Evolutionary conservation across 202 grass and related monocot species (phyloP).

Genomic region (Zoysia matrella): DNA sequence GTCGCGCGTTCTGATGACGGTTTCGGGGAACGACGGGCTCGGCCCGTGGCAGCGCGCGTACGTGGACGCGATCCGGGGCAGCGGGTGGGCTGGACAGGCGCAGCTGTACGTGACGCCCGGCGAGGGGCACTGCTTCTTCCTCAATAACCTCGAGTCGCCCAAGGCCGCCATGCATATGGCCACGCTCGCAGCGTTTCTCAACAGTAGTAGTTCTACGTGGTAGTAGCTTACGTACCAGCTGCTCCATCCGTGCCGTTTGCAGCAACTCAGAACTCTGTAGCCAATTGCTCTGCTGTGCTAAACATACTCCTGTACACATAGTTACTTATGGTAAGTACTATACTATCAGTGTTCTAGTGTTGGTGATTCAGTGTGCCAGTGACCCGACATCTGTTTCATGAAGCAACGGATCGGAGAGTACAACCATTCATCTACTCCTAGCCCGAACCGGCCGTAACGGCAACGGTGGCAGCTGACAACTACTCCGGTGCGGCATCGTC

Average conservation of each 20-base stretch:
- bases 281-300: not conserved
- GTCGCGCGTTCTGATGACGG: slow-evolving; percentile 63
- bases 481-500: not conserved
- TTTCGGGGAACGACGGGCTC: slow-evolving; percentile 55
- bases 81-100: slow-evolving; percentile 59
- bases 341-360: not conserved
- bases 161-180: slow-evolving; percentile 66
- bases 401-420: not conserved
- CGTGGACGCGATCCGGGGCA: slow-evolving; percentile 53
- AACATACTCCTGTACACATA: not conserved
- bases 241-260: not conserved
- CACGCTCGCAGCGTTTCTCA: slow-evolving; percentile 57
- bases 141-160: slow-evolving; percentile 44
- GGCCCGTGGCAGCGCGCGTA: slow-evolving; percentile 63
- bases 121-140: slow-evolving; percentile 70
- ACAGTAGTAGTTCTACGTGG: not conserved
- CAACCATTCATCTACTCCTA: not conserved
- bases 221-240: no score
- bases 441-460: not conserved
- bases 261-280: not conserved
- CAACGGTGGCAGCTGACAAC: not conserved
- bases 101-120: slow-evolving; percentile 57
- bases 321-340: not conserved
- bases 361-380: not conserved
- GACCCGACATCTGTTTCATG: not conserved